Evolutionary conservation across 495 filamentous ascomycete genomes (phyloP), one percentile per base, ranked within the genome.

Genomic region (Podospora bellae-mahoneyi): DNA sequence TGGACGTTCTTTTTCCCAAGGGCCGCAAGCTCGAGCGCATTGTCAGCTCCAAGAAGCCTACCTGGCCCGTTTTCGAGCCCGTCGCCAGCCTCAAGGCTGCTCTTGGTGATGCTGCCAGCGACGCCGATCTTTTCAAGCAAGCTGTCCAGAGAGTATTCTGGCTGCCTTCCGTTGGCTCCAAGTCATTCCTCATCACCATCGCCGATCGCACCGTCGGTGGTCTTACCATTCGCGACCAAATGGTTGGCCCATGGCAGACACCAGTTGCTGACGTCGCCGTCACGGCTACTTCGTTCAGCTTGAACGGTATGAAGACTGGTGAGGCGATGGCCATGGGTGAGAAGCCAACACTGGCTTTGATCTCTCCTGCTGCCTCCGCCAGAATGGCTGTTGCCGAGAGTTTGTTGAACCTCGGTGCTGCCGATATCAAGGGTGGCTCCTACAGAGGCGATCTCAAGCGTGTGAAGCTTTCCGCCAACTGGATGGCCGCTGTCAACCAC

Each of bases 241-340:
- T 98, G 90, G 94, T 97, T 69, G 95, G 95, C 9, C 91, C 90
- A 34, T 98, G 93, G 93, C 95, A 99, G 75, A 90, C 89, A n/a
- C 95, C 95, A 16, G 93, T 99, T 10, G 87, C 95, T 5, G 93
- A 99, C 74, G 92, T 95, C 56, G 92, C 92, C 4, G 94, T 99
- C 20, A 98, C 94, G 13, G 88, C 91, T 0, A 92, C 93, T 0
- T 89, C 92, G 0, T 85, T 98, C 69, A 86, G 84, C 34, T 76
- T 86, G 19, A 90, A 89, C 19, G 78, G 75, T 39, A 78, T 80
- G 5, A 89, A 84, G 73, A 92, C 92, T 60, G 95, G 95, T 68
- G 95, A 98, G 78, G 92, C 94, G 7, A 97, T 97, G 92, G 91
- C 93, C 0, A 97, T 97, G 89, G 95, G 95, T 34, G 94, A 98